phyloP scores from a whole-genome alignment of 2,329 filamentous ascomycete species.

The Cladosporium velox region DNA sequence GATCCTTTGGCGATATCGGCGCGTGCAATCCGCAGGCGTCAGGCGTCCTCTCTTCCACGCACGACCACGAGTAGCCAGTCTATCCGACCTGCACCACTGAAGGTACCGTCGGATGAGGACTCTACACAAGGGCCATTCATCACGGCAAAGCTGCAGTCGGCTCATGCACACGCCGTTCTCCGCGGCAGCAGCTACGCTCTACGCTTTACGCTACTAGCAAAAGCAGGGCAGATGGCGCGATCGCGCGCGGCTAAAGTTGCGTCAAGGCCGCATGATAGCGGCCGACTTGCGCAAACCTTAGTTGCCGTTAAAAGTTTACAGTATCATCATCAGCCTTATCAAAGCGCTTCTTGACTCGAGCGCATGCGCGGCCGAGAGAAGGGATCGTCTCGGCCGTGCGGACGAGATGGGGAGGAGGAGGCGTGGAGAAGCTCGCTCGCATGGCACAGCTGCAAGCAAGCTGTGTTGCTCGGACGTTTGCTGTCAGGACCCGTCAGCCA shows the following conservation, averaged over 20 bases:
- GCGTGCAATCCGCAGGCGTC: not conserved
- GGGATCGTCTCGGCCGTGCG: not conserved
- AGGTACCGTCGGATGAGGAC: not conserved
- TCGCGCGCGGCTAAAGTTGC: constrained; percentile 7
- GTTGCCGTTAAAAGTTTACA: not conserved
- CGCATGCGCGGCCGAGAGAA: not conserved
- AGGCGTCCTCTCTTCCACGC: not conserved
- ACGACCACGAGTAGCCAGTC: not conserved
- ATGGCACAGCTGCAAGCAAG: constrained; percentile 1
- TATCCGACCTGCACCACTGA: not conserved
- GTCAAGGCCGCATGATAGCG: not conserved
- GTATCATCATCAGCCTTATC: constrained; percentile 8
- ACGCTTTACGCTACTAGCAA: not conserved
- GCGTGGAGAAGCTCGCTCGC: constrained; percentile 9
- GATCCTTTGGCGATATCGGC: not conserved
- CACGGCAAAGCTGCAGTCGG: constrained; percentile 9
- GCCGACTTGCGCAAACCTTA: not conserved
- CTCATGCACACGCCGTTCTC: constrained; percentile 8
- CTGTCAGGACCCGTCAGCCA: constrained; percentile 2
- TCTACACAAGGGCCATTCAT: not conserved
- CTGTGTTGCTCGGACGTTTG: not conserved
- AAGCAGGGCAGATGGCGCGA: not conserved
- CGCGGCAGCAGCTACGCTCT: not conserved
- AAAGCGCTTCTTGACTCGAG: constrained; percentile 6
- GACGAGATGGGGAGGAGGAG: not conserved